Conservation (phyloP, 768 basidiomycete genomes). For the Filobasidium floriforme region DNA sequence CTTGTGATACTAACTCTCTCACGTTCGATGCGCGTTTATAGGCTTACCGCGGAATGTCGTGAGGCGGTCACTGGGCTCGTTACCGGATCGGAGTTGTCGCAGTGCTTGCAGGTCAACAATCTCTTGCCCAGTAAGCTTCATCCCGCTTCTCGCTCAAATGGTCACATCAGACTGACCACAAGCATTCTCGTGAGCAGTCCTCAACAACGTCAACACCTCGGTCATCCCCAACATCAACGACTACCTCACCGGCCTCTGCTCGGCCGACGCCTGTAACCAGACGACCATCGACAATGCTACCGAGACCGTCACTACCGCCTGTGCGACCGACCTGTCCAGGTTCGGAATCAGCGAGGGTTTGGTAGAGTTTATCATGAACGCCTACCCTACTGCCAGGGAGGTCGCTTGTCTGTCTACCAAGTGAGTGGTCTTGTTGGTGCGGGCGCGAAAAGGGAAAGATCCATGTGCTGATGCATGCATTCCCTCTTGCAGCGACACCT, state of each 20-base stretch:
- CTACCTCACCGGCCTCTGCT: constrained; percentile 31
- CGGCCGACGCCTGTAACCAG: constrained; percentile 28
- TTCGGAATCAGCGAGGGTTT: constrained; percentile 28
- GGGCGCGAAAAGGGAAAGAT: background rate
- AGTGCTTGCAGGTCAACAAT: constrained; percentile 17
- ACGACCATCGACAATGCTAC: constrained; percentile 26
- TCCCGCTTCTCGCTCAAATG: background rate
- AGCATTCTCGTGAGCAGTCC: too few relatives aligned
- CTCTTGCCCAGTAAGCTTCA: constrained; percentile 16
- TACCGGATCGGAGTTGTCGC: constrained; percentile 11
- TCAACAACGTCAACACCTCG: constrained; percentile 27
- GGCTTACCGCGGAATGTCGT: constrained; percentile 17
- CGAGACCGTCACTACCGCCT: constrained; percentile 24
- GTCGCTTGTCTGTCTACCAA: constrained; percentile 37
- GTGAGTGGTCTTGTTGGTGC: constrained; percentile 13
- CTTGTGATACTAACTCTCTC: background rate
- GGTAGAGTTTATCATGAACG: constrained; percentile 25
- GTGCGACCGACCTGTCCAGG: constrained; percentile 26
- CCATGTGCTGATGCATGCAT: too few relatives aligned
- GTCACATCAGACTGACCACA: too few relatives aligned
- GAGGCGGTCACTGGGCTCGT: constrained; percentile 10
- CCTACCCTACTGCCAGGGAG: constrained; percentile 39
- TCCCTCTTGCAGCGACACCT: constrained; percentile 14
- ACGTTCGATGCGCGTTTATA: background rate
- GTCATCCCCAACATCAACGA: constrained; percentile 35